Evolutionary conservation across 73 alveolate species (phyloP).

Genomic region (Stentor coeruleus): DNA sequence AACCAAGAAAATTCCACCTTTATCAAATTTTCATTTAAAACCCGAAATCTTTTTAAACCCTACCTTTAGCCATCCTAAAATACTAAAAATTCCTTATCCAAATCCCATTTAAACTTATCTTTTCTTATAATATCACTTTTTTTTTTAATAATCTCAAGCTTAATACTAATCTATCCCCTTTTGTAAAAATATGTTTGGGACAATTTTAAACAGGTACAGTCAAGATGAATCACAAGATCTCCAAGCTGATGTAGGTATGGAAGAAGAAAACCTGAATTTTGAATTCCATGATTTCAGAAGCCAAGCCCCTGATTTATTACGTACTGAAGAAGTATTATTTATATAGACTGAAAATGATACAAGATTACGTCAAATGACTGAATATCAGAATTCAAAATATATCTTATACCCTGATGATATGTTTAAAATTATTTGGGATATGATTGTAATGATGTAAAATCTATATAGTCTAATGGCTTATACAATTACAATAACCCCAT

Average conservation of each 20-base stretch:
- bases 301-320: neutral
- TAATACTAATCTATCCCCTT: no score
- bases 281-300: neutral
- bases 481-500: conserved; percentile 58
- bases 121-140: no score
- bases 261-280: neutral
- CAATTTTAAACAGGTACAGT: neutral
- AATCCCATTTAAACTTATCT: no score
- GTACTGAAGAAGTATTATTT: neutral
- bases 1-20: no score
- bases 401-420: neutral
- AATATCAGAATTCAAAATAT: neutral
- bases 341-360: neutral
- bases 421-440: neutral
- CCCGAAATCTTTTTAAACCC: no score
- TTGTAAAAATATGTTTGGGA: neutral
- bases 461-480: conserved; percentile 29
- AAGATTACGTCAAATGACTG: neutral
- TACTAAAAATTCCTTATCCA: no score
- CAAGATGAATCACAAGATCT: neutral
- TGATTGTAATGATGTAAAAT: neutral
- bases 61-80: no score
- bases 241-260: neutral
- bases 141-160: no score
- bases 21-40: no score